Evolutionary conservation across 2,329 filamentous ascomycete species (phyloP).

Genomic region (Ceratocystis cubensis): DNA sequence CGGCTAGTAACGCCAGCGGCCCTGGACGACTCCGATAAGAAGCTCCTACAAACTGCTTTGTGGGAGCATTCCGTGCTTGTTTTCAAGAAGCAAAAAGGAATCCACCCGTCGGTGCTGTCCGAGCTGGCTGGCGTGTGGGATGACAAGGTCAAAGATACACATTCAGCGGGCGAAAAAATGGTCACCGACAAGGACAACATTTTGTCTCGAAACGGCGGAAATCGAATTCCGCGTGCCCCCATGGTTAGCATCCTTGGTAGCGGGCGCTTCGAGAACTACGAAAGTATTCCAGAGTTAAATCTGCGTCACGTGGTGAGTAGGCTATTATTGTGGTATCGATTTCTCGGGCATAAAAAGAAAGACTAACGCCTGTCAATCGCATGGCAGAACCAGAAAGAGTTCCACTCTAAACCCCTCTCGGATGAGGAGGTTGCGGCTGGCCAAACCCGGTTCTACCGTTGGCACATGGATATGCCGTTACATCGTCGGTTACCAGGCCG

Average conservation of each 20-base stretch:
- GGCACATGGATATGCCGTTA: conserved; percentile 20
- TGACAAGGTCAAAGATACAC: conserved; percentile 19
- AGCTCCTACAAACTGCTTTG: conserved; percentile 13
- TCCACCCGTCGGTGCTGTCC: conserved; percentile 16
- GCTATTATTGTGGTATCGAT: neutral
- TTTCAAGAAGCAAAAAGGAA: conserved; percentile 18
- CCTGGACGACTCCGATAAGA: conserved; percentile 15
- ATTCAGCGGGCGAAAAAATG: conserved; percentile 20
- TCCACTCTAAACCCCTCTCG: conserved; percentile 17
- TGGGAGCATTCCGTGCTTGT: conserved; percentile 19
- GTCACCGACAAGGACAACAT: conserved; percentile 21
- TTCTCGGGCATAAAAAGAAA: no score
- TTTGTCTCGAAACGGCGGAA: conserved; percentile 17
- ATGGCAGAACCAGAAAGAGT: conserved; percentile 20
- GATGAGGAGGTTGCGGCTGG: conserved; percentile 17
- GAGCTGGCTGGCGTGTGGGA: conserved; percentile 19
- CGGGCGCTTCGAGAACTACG: conserved; percentile 17
- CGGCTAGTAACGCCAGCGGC: neutral
- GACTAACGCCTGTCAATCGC: neutral
- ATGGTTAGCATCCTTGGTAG: conserved; percentile 20
- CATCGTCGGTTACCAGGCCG: conserved; percentile 19
- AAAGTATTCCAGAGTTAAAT: conserved; percentile 14
- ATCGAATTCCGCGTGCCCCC: conserved; percentile 18
- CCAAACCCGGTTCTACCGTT: conserved; percentile 20
- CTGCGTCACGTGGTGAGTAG: conserved; percentile 19